phyloP scores from a whole-genome alignment of 257 asterid genomes.

The Solanum etuberosum region DNA sequence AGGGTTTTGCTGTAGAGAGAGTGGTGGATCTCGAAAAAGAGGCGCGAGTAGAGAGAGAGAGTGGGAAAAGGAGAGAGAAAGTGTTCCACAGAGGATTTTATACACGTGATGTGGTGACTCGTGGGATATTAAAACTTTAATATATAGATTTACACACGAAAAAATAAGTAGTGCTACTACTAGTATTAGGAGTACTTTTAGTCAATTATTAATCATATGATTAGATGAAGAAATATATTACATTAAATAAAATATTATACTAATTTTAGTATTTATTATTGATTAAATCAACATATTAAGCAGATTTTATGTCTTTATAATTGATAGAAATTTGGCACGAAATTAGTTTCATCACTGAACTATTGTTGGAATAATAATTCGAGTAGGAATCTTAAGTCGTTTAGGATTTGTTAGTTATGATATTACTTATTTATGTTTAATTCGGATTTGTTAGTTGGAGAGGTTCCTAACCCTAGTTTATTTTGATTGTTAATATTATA shows the following conservation, averaged over 20 bases:
- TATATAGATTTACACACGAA: background rate
- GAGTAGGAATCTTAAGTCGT: no score
- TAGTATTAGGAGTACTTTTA: background rate
- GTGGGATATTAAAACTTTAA: background rate
- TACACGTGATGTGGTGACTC: background rate
- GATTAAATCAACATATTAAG: background rate
- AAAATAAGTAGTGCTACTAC: background rate
- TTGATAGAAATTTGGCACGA: background rate
- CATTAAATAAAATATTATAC: background rate
- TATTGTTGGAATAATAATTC: no score
- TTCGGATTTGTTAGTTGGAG: no score
- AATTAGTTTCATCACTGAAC: background rate
- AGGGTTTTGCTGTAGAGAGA: slow-evolving; percentile 30
- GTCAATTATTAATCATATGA: background rate
- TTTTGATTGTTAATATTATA: background rate
- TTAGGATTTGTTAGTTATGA: background rate
- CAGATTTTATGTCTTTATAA: background rate
- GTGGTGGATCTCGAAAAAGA: slow-evolving; percentile 5
- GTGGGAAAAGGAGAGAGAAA: background rate
- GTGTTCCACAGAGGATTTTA: background rate
- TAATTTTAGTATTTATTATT: background rate
- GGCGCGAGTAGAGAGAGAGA: slow-evolving; percentile 9
- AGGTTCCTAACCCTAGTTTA: no score
- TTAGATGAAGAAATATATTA: background rate
- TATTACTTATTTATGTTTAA: background rate